These are phyloP conservation scores for Rhizopogon roseolus DNA, from an alignment of 768 basidiomycete species.

Conservation along the genomic window DNA sequence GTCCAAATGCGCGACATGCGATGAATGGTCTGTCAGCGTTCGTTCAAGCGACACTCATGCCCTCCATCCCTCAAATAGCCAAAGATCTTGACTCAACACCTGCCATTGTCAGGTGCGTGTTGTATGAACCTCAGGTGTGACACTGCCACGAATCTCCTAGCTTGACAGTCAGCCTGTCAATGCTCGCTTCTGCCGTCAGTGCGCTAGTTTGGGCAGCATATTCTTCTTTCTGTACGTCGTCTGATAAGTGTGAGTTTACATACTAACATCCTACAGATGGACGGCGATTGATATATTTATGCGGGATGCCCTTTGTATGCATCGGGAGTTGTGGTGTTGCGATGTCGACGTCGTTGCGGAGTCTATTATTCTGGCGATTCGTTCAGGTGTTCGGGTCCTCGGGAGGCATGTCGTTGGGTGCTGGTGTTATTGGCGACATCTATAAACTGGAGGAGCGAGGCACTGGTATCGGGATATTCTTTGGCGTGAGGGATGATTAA, in stretches of 20 bases:
- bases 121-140: no score
- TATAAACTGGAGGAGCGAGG: conserved; percentile 50
- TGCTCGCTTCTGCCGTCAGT: conserved; percentile 37
- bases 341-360: conserved; percentile 34
- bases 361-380: conserved; percentile 53
- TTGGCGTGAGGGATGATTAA: conserved; percentile 30
- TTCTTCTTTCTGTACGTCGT: conserved; percentile 36
- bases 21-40: conserved; percentile 42
- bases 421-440: conserved; percentile 55
- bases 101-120: conserved; percentile 44
- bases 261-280: conserved; percentile 46
- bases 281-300: conserved; percentile 50
- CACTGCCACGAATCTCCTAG: conserved; percentile 11
- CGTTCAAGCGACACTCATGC: conserved; percentile 60
- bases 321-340: conserved; percentile 56
- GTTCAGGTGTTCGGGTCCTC: conserved; percentile 58
- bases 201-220: conserved; percentile 44
- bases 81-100: conserved; percentile 53
- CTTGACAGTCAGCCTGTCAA: conserved; percentile 42
- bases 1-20: no score
- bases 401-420: conserved; percentile 46
- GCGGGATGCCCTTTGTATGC: conserved; percentile 40
- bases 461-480: conserved; percentile 49
- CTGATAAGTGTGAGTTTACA: background rate
- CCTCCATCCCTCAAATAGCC: conserved; percentile 65